phyloP scores from a whole-genome alignment of 495 filamentous ascomycete genomes.

The Chaetomium fimeti region DNA sequence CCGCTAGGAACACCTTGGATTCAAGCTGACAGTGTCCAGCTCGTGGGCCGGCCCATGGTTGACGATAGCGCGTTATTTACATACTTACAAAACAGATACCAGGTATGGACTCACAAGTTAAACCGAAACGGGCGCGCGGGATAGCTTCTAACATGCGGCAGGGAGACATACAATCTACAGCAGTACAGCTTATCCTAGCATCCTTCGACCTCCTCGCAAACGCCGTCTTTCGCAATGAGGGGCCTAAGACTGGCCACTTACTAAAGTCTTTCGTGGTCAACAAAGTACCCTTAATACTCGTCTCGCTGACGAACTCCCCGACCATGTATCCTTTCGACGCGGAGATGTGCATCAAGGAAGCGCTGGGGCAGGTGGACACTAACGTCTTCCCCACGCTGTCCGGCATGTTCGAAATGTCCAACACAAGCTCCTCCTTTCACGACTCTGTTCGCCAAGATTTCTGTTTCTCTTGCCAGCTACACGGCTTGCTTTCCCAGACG shows the following conservation, averaged over 20 bases:
- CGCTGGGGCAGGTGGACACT: conserved; percentile 70
- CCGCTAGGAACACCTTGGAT: background rate
- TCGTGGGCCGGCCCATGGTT: conserved; percentile 75
- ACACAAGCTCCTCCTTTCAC: conserved; percentile 66
- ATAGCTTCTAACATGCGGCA: conserved; percentile 51
- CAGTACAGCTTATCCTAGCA: conserved; percentile 77
- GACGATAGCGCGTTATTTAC: conserved; percentile 76
- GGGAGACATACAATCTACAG: conserved; percentile 70
- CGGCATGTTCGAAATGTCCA: conserved; percentile 72
- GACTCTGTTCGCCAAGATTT: conserved; percentile 88
- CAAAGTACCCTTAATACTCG: conserved; percentile 79
- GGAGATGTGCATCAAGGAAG: conserved; percentile 77
- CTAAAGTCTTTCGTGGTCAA: conserved; percentile 91
- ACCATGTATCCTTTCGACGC: conserved; percentile 62
- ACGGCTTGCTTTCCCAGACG: conserved; percentile 72
- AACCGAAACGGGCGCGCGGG: background rate
- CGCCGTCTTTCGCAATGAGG: conserved; percentile 76
- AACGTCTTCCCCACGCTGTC: conserved; percentile 79
- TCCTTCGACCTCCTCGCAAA: conserved; percentile 88
- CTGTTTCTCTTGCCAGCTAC: conserved; percentile 84
- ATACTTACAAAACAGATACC: conserved; percentile 80
- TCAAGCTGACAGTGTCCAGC: conserved; percentile 52
- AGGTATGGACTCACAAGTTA: conserved; percentile 12
- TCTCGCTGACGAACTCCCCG: conserved; percentile 54
- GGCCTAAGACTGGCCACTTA: conserved; percentile 66